A percentile compares a stretch with the other conserved stretches of the same genome.
These are phyloP conservation scores for Auricularia sp. DNA, from an alignment of 768 basidiomycete genomes.

Conservation along the genomic window DNA sequence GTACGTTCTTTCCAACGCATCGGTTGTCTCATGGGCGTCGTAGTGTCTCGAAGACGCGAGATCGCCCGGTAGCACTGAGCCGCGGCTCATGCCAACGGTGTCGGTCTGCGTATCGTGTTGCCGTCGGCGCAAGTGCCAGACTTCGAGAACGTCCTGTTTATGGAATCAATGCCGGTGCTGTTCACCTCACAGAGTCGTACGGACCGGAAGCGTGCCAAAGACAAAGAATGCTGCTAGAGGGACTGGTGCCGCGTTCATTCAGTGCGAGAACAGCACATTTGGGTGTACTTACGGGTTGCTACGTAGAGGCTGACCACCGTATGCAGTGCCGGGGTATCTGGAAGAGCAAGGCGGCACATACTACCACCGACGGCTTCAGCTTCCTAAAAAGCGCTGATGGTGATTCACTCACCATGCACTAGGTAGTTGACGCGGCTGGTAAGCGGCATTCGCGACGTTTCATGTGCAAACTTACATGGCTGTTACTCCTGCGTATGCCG, in stretches of 20 bases:
- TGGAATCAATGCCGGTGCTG: background rate
- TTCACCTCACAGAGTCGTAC: background rate
- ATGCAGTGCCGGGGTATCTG: background rate
- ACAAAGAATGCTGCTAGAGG: constrained; percentile 1
- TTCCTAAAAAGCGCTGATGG: background rate
- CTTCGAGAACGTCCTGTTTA: background rate
- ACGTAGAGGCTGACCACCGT: background rate
- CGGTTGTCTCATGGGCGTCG: too few species aligned
- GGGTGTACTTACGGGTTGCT: background rate
- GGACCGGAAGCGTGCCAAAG: background rate
- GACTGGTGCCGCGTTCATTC: background rate
- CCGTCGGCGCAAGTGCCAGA: background rate
- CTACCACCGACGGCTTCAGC: background rate
- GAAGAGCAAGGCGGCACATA: background rate
- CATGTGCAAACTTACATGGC: background rate
- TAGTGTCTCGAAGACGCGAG: too few species aligned
- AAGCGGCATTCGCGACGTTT: background rate
- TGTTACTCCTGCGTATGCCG: background rate
- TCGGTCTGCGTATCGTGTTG: background rate
- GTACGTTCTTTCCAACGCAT: too few species aligned
- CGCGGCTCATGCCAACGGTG: background rate
- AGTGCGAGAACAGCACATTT: background rate
- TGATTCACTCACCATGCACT: background rate
- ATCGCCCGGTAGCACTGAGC: too few species aligned
- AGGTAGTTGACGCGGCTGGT: background rate